Conservation (phyloP, 169 alveolate genomes). For the Hepatocystis sp. region DNA sequence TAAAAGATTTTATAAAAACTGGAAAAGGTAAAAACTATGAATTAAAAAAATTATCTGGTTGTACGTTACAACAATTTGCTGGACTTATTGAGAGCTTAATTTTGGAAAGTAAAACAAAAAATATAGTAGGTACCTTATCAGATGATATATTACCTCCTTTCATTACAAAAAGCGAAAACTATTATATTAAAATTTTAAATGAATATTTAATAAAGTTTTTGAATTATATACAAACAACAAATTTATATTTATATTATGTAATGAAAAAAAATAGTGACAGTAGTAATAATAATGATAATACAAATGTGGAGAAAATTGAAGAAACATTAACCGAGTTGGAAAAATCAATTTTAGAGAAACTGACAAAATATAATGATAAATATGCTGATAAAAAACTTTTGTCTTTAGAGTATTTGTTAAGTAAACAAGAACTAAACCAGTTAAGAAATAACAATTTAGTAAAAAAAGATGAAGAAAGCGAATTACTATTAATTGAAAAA, state of each 20-base stretch:
- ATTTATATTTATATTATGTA: slow-evolving; percentile 32
- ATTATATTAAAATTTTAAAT: slow-evolving; percentile 24
- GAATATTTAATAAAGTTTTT: slow-evolving; percentile 10
- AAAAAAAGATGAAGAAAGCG: slow-evolving; percentile 50
- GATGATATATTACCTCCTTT: not conserved
- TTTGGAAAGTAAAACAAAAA: slow-evolving; percentile 26
- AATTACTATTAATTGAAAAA: slow-evolving; percentile 56
- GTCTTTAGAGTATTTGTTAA: slow-evolving; percentile 42
- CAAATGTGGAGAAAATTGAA: no score
- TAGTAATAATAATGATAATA: no score
- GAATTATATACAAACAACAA: slow-evolving; percentile 6
- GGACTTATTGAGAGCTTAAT: slow-evolving; percentile 49
- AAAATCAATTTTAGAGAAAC: slow-evolving; percentile 41
- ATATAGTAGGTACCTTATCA: not conserved
- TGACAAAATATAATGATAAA: slow-evolving; percentile 42
- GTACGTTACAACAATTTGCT: slow-evolving; percentile 74
- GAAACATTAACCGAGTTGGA: slow-evolving; percentile 32
- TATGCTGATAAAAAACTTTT: slow-evolving; percentile 43
- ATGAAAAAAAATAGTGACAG: slow-evolving; percentile 23
- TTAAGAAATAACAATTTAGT: slow-evolving; percentile 9
- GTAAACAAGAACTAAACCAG: slow-evolving; percentile 42
- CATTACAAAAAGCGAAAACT: no score
- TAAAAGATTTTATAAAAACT: slow-evolving; percentile 57
- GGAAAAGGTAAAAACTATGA: slow-evolving; percentile 52
- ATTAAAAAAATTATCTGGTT: slow-evolving; percentile 52